A percentile compares a stretch with the other conserved stretches of the same genome.
Evolutionary conservation across 345 rosid genomes (phyloP).

Genomic region (Zanthoxylum bungeanum): DNA sequence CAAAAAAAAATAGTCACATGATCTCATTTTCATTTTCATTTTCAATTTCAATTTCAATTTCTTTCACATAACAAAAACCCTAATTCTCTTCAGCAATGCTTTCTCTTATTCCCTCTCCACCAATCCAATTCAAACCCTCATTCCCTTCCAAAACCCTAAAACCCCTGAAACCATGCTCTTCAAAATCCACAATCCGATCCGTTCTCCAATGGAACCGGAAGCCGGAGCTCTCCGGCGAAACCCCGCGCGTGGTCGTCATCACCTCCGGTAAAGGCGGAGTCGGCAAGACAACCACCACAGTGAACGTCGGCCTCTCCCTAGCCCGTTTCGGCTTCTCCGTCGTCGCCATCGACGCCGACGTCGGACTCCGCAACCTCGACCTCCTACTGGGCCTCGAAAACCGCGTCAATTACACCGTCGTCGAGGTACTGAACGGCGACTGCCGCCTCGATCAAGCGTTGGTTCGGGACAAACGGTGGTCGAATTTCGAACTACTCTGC

Average conservation of each 20-base stretch:
- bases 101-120: conserved; percentile 33
- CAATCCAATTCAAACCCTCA: conserved; percentile 19
- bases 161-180: conserved; percentile 2
- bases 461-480: conserved; percentile 94
- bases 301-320: conserved; percentile 90
- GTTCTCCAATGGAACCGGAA: conserved; percentile 91
- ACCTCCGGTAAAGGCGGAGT: conserved; percentile 99
- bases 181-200: conserved; percentile 37
- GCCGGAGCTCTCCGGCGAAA: conserved; percentile 88
- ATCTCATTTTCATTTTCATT: too few relatives aligned
- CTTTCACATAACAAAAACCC: neutral
- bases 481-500: conserved; percentile 87
- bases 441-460: conserved; percentile 94
- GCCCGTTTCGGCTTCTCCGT: conserved; percentile 95
- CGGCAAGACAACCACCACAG: conserved; percentile 93
- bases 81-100: conserved; percentile 39
- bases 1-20: too few relatives aligned
- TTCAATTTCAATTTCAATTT: too few relatives aligned
- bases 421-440: conserved; percentile 93
- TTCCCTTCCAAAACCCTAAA: neutral
- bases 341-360: conserved; percentile 89
- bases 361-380: conserved; percentile 93
- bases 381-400: conserved; percentile 91
- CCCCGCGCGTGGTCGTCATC: conserved; percentile 94
- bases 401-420: conserved; percentile 88